Evolutionary conservation across 2,329 filamentous ascomycete species (phyloP).

Genomic region (Diplocarpon rosae): DNA sequence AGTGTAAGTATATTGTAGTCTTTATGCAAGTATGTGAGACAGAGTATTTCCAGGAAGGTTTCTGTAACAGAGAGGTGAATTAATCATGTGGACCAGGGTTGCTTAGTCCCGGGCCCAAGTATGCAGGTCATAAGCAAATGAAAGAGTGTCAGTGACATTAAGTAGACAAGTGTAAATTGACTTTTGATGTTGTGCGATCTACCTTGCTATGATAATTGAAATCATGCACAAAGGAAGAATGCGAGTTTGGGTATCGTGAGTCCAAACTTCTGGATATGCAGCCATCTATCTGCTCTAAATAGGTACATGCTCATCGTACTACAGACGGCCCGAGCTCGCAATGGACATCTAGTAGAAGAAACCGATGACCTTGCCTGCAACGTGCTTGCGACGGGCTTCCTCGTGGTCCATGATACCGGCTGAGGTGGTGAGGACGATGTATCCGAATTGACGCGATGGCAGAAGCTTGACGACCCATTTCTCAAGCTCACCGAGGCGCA

Average conservation of each 20-base stretch:
- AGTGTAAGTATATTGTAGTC: too few species aligned
- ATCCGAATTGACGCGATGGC: conserved; percentile 98
- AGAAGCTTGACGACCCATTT: conserved; percentile 99
- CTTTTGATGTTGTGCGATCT: conserved; percentile 27
- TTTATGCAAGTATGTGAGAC: too few species aligned
- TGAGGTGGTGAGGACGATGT: conserved; percentile 97
- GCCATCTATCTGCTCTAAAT: conserved; percentile 16
- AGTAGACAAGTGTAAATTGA: conserved; percentile 26
- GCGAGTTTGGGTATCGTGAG: conserved; percentile 23
- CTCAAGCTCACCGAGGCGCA: conserved; percentile 94
- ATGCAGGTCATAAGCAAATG: too few species aligned
- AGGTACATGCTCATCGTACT: conserved; percentile 26
- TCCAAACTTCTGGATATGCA: conserved; percentile 11
- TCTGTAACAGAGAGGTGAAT: too few species aligned
- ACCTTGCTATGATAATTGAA: conserved; percentile 17
- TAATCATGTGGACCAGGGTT: too few species aligned
- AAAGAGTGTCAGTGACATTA: neutral
- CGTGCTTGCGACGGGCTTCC: conserved; percentile 98
- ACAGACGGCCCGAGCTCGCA: conserved; percentile 16
- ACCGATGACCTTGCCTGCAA: conserved; percentile 96
- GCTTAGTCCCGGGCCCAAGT: too few species aligned
- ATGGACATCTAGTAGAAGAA: conserved; percentile 80
- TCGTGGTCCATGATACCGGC: conserved; percentile 99
- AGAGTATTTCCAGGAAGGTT: too few species aligned
- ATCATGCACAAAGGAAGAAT: conserved; percentile 18